Evolutionary conservation across 148 eudicot genomes (phyloP), one percentile per base, ranked within the genome.

Genomic region (Bassia scoparia): DNA sequence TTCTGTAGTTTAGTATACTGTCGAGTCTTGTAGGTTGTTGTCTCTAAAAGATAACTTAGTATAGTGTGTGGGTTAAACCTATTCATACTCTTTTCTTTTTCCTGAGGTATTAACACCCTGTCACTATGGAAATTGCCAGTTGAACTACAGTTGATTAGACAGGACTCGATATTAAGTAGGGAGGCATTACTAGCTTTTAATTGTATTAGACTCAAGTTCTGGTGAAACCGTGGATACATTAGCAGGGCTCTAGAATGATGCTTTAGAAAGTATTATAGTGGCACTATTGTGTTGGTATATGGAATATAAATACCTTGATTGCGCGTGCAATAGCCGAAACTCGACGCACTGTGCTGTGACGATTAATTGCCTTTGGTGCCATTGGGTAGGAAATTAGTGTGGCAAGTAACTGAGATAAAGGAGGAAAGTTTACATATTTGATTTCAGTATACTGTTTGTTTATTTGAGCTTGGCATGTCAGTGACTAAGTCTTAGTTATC

Each of bases 321-420:
- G 99, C 26, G 92, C n/a, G 99, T 82, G 97, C 96, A 46, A 92
- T 96, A 80, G 99, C 97, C 60, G 81, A 96, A 78, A 88, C 84
- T 17, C n/a, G n/a, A 90, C 96, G 3, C 99, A 96, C 70, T 96
- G 97, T 49, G 99, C 97, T 74, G 92, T 96, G 68, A n/a, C 99
- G 92, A 64, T 90, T 96, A 38, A 92, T 92, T 82, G 99, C 99
- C n/a, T n/a, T n/a, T 77, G 99, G 99, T 72, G 88, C 92, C 77
- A n/a, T n/a, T n/a, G n/a, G n/a, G n/a, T n/a, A n/a, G n/a, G 99
- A 96, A 85, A 96, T 96, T 46, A 97, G 99, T 29, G 99, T 96
- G 67, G 99, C 99, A 11, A 96, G 99, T 84, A n/a, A 96, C 99
- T 49, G 92, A 96, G 99, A 97, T 96, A 80, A 34, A 29, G 17